Percentiles rank a stretch among this genome's conserved stretches.
Conservation (phyloP, 2,329 filamentous ascomycete genomes). For the Colletotrichum nymphaeae region DNA sequence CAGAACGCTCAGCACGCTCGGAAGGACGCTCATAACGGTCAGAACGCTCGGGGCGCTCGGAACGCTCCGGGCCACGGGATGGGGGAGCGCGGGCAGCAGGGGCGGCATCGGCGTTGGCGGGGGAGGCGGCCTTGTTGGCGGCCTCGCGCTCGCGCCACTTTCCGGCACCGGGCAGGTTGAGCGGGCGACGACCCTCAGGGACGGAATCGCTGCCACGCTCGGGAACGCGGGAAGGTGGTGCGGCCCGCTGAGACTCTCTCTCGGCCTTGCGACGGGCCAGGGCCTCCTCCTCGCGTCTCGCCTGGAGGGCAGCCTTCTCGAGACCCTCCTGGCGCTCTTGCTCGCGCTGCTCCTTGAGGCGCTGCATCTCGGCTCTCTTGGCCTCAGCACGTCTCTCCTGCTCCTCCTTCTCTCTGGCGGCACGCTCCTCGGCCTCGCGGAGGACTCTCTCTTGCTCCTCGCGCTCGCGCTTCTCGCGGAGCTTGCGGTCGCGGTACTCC, state of each 20-base stretch:
- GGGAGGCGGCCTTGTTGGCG: slow-evolving; percentile 40
- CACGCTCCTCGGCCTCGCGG: slow-evolving; percentile 87
- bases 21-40: slow-evolving; percentile 19
- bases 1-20: slow-evolving; percentile 16
- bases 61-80: slow-evolving; percentile 1
- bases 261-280: slow-evolving; percentile 78
- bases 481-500: slow-evolving; percentile 85
- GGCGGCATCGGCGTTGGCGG: slow-evolving; percentile 45
- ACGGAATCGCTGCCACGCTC: slow-evolving; percentile 48
- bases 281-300: slow-evolving; percentile 88
- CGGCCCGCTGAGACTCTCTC: slow-evolving; percentile 62
- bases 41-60: background rate
- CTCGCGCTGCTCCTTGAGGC: slow-evolving; percentile 73
- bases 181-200: slow-evolving; percentile 38
- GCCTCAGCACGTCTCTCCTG: slow-evolving; percentile 83
- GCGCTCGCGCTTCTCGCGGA: slow-evolving; percentile 84
- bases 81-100: slow-evolving; percentile 41
- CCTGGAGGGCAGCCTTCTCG: slow-evolving; percentile 76
- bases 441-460: slow-evolving; percentile 85
- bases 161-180: slow-evolving; percentile 48
- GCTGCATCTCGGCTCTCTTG: slow-evolving; percentile 77
- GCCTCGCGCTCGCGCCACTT: slow-evolving; percentile 57
- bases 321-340: slow-evolving; percentile 75
- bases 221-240: slow-evolving; percentile 54
- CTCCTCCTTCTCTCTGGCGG: slow-evolving; percentile 86